Evolutionary conservation across 768 basidiomycete genomes (phyloP).

Genomic region (Agaricus subrufescens): DNA sequence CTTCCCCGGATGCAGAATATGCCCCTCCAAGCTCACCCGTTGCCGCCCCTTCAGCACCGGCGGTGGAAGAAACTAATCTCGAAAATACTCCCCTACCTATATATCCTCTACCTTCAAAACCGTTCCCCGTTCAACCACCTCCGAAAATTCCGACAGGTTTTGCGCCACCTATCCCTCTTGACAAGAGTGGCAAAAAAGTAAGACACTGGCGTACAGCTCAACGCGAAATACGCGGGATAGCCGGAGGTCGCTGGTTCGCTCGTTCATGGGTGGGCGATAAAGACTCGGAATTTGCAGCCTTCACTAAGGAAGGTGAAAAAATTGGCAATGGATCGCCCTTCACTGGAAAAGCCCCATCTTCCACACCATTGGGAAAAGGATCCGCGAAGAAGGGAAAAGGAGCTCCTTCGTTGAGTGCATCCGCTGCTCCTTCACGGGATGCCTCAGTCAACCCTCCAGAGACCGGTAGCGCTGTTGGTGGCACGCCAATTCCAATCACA

Average conservation of each 20-base stretch:
- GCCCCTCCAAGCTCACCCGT: constrained; percentile 27
- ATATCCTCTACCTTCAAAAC: constrained; percentile 78
- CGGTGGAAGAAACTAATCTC: constrained; percentile 44
- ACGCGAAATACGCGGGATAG: constrained; percentile 78
- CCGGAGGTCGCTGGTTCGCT: constrained; percentile 78
- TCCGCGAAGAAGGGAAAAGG: constrained; percentile 36
- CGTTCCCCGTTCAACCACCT: constrained; percentile 77
- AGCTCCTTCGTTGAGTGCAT: constrained; percentile 38
- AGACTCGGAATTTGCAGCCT: constrained; percentile 59
- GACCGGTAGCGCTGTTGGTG: constrained; percentile 14
- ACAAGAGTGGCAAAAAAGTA: constrained; percentile 55
- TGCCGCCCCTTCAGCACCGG: constrained; percentile 17
- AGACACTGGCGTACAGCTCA: constrained; percentile 73
- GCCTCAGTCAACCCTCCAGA: constrained; percentile 41
- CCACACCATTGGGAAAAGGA: constrained; percentile 35
- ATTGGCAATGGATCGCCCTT: constrained; percentile 17
- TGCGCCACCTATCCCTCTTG: constrained; percentile 62
- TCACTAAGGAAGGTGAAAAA: constrained; percentile 28
- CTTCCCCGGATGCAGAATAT: constrained; percentile 49
- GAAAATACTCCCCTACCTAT: constrained; percentile 62
- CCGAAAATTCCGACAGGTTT: constrained; percentile 73
- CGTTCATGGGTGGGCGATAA: constrained; percentile 83
- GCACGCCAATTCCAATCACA: constrained; percentile 20
- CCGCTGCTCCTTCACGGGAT: constrained; percentile 53
- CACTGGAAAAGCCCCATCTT: constrained; percentile 29